Percentiles rank a stretch among this genome's conserved stretches.
Evolutionary conservation across 2,329 filamentous ascomycete species (phyloP).

Genomic region (Raffaelea arxii): DNA sequence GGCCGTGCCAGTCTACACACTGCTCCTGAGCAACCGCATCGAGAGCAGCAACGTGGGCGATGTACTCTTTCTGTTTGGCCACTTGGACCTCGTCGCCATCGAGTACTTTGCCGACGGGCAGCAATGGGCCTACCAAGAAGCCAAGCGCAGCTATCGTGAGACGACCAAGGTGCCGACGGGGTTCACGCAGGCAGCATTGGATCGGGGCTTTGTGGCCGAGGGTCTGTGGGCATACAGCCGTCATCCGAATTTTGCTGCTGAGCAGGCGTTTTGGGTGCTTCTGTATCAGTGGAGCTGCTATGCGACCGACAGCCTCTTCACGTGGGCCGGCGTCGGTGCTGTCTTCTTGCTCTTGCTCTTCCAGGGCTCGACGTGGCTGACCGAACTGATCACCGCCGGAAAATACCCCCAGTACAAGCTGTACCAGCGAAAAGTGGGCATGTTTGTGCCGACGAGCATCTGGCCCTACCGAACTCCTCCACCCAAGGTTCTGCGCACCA

Average conservation of each 20-base stretch:
- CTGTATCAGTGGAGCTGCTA: slow-evolving; percentile 84
- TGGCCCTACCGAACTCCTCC: slow-evolving; percentile 30
- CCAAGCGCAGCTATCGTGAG: slow-evolving; percentile 66
- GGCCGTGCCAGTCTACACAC: slow-evolving; percentile 67
- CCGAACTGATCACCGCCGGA: slow-evolving; percentile 65
- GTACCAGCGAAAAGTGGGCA: slow-evolving; percentile 76
- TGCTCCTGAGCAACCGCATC: slow-evolving; percentile 63
- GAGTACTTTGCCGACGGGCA: slow-evolving; percentile 86
- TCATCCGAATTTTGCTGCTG: slow-evolving; percentile 90
- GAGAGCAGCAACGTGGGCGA: slow-evolving; percentile 41
- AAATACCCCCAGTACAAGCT: slow-evolving; percentile 86
- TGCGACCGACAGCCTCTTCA: slow-evolving; percentile 59
- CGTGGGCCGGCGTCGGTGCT: slow-evolving; percentile 69
- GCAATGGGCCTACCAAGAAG: slow-evolving; percentile 82
- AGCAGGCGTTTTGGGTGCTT: slow-evolving; percentile 82
- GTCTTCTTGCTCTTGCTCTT: slow-evolving; percentile 68
- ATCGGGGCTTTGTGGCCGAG: slow-evolving; percentile 77
- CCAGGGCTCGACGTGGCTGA: slow-evolving; percentile 80
- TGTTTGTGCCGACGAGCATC: slow-evolving; percentile 60
- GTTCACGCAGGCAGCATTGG: slow-evolving; percentile 65
- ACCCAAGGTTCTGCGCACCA: slow-evolving; percentile 40
- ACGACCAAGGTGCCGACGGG: slow-evolving; percentile 59
- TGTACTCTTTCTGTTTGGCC: slow-evolving; percentile 33
- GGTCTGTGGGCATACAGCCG: slow-evolving; percentile 83
- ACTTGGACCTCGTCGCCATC: slow-evolving; percentile 43